Evolutionary conservation across 2,329 filamentous ascomycete species (phyloP), one percentile per base, ranked within the genome.

Genomic region (Clonostachys chloroleuca): DNA sequence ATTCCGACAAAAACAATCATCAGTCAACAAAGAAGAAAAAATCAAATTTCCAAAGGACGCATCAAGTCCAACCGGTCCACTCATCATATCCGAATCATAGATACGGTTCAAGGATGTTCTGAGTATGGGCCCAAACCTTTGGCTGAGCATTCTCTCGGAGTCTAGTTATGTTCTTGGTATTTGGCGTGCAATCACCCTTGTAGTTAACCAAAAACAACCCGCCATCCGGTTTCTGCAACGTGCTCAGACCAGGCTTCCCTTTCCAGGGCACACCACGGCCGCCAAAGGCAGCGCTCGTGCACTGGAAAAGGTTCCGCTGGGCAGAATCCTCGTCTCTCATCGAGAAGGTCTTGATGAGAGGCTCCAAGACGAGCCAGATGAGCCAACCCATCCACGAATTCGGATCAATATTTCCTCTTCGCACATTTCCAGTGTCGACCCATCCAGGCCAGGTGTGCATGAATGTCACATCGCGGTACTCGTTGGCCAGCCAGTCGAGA

Each of bases 401-500:
- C 9, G 36, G 36, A 17, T 39, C 36, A 17, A 14, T 6, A 3
- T 24, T 24, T 14, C 62, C 59, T 44, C 64, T 58, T 33, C 49
- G 49, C 13, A 54, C 51, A 40, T 59, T 60, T 1, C 57, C 57
- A 5, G 61, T 63, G 46, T 59, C 47, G 39, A 62, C 61, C 47
- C 51, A 59, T 1, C 60, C 60, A 2, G 61, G 61, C 44, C 47
- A 54, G 2, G 57, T 57, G 43, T 63, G 61, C 5, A 62, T 48
- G n/a, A 63, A 60, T 0, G 51, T 56, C 5, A 62, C 43, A 3
- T 46, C 6, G n/a, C 54, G 50, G 17, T 57, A 52, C 2, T 52
- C 51, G 17, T 41, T 37, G 12, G 61, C 52, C 4, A 63, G 47
- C 7, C 47, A 49, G 16, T 63, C 59, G 9, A 62, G n/a, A 12